phyloP scores from a whole-genome alignment of 75 land plant genomes.

The Picea glauca region DNA sequence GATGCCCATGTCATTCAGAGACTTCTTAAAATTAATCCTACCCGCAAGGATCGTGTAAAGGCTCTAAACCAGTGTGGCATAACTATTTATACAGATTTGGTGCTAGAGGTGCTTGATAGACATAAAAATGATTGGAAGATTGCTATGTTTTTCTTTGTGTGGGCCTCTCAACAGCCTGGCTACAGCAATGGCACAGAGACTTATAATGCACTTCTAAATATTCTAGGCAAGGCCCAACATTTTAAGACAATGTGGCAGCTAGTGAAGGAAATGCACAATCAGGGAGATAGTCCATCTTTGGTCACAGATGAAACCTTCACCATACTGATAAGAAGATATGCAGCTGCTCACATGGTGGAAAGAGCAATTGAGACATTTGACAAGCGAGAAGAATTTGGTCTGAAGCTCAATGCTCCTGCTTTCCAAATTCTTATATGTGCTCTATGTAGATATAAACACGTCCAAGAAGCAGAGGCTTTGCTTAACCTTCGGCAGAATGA shows the following conservation, averaged over 20 bases:
- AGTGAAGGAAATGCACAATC: conserved; percentile 45
- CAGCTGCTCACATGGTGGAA: conserved; percentile 45
- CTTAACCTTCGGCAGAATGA: conserved; percentile 26
- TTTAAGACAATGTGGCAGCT: conserved; percentile 28
- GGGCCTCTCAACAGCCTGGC: conserved; percentile 17
- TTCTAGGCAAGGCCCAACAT: conserved; percentile 37
- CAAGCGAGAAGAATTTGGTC: conserved; percentile 38
- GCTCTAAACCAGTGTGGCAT: conserved; percentile 17
- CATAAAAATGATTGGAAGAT: conserved; percentile 46
- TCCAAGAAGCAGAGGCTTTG: conserved; percentile 50
- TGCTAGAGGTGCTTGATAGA: conserved; percentile 27
- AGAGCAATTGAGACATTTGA: conserved; percentile 40
- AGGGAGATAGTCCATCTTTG: neutral
- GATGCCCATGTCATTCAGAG: neutral
- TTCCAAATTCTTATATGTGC: conserved; percentile 52
- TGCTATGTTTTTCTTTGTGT: conserved; percentile 43
- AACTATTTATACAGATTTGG: conserved; percentile 25
- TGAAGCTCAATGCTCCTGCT: conserved; percentile 27
- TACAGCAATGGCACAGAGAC: conserved; percentile 25
- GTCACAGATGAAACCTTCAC: conserved; percentile 34
- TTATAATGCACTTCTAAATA: conserved; percentile 51
- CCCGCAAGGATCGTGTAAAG: conserved; percentile 12
- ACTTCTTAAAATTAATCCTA: neutral
- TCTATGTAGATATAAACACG: conserved; percentile 63
- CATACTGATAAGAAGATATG: conserved; percentile 43